Evolutionary conservation across 2,329 filamentous ascomycete species (phyloP), one percentile per base, ranked within the genome.

Genomic region (Aspergillus sergii): DNA sequence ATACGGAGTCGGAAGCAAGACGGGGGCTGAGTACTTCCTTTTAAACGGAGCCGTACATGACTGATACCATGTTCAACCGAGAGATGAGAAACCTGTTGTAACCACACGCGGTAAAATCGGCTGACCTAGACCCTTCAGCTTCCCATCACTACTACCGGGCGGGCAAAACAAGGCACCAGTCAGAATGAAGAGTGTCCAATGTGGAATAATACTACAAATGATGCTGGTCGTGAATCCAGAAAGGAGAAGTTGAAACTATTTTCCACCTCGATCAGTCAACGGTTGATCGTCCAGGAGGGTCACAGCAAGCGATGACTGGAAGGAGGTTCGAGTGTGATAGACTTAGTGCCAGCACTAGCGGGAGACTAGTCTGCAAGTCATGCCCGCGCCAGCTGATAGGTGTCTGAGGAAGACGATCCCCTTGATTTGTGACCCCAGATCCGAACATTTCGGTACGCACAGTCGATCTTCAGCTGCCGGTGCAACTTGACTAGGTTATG

Each of bases 71-170:
- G 59, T 61, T 59, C 60, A 57, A 57, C 48, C 21, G 19, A 32
- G 1, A 53, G 57, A 58, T 19, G 26, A 60, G 57, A 60, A 60
- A 60, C 51, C 57, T 57, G 43, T 51, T 64, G 59, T 50, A 64
- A 66, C 64, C 64, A 64, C 64, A 66, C 64, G 62, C 62, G 64
- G 59, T 34, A 60, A 59, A 60, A 61, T 62, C 64, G 64, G 62
- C 53, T 66, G 64, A 66, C 64, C 64, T 59, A 58, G 61, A 61
- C 59, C 46, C 10, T 32, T 41, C 53, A 48, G 11, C 26, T 53
- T 36, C 28, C 30, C 14, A 45, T 46, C 50, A 57, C 46, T 23
- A 30, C 54, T 2, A 53, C 30, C 12, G 32, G 51, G 43, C 26
- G 14, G 54, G 28, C n/a, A 34, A 57, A 39, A 36, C 46, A 53